Evolutionary conservation across 2,329 filamentous ascomycete species (phyloP), one percentile per base, ranked within the genome.

Genomic region (Exophiala viscosa): DNA sequence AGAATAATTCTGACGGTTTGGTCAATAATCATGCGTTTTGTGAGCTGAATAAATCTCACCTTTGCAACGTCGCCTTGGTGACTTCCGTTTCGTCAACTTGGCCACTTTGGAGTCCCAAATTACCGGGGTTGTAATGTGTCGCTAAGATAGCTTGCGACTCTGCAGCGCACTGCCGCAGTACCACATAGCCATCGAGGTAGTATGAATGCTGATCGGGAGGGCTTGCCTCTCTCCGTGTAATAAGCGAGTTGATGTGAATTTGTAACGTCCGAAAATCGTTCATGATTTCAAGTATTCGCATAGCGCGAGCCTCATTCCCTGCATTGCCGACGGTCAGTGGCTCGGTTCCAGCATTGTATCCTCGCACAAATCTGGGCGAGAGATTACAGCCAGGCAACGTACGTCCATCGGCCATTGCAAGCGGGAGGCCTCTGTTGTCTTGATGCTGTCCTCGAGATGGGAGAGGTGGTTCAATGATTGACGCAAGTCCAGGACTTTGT

Each of bases 271-370:
- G 79, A 65, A 82, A 85, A 69, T 85, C 82, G 58, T 77, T 77
- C 71, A 85, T 81, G 64, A 85, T 76, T 67, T 85, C 82, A 42
- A 80, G 74, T 59, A 85, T 70, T 60, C 82, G 77, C 66, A 85
- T 73, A 45, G 82, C 82, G 64, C 82, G 79, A 53, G 80, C 80
- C 65, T 84, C 76, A 64, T 85, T 85, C 61, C 83, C 82, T 85
- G 65, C 52, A 20, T 49, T 32, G 20, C 6, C 3, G 23, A 36
- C 35, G 50, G 54, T 59, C 32, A 59, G 56, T 52, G 23, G 43
- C 23, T 18, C n/a, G 9, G 14, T n/a, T 39, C 36, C 40, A 18
- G 40, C 20, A 8, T 3, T 32, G 32, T 31, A 10, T 28, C 14
- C 45, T 47, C 48, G 38, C 48, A 40, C 41, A 40, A 23, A 34